Evolutionary conservation across 2,329 filamentous ascomycete genomes (phyloP), one percentile per base, ranked within the genome.

Genomic region (Tolypocladium album): DNA sequence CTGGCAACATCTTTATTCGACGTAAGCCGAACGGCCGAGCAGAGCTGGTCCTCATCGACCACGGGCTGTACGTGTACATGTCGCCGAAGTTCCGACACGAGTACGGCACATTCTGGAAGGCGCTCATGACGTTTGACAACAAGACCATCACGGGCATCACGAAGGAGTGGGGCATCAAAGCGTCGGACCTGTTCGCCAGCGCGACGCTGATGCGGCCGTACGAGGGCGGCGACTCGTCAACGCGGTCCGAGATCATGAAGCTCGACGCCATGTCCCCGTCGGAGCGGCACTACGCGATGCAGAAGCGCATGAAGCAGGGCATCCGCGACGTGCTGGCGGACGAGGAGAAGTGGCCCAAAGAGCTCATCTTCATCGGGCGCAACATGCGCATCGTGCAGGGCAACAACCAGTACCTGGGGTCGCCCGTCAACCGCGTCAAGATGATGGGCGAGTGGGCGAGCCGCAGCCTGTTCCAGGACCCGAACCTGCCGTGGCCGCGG

Each of bases 61-160:
- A 99, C 74, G 94, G 94, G 0, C 84, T 99, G 7, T 99, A 99
- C 76, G 90, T 97, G 60, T 88, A 90, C 73, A 94, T 97, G 89
- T 80, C 84, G 31, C 87, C 89, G 1, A 78, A 84, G 61, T 96
- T 97, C 76, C 84, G 92, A 13, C 87, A 88, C 69, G 85, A 97
- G 72, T 97, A 97, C 73, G 86, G 87, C 22, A 79, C 84, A 4
- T 94, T 99, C 77, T 99, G 94, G 94, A 96, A 95, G 74, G 87
- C 89, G 0, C 83, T 99, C 13, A 86, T 97, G 78, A 92, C 91
- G 0, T 94, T 97, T 66, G 94, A 99, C 78, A 96, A 97, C 74
- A 78, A 82, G 27, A 90, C 88, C 2, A 87, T 97, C 58, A 73
- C 76, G 59, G 78, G 84, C 27, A 87, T 97, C 61, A 91, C 91